These are phyloP conservation scores for Leccinellum luteum DNA, from an alignment of 768 basidiomycete species.

Conservation along the genomic window DNA sequence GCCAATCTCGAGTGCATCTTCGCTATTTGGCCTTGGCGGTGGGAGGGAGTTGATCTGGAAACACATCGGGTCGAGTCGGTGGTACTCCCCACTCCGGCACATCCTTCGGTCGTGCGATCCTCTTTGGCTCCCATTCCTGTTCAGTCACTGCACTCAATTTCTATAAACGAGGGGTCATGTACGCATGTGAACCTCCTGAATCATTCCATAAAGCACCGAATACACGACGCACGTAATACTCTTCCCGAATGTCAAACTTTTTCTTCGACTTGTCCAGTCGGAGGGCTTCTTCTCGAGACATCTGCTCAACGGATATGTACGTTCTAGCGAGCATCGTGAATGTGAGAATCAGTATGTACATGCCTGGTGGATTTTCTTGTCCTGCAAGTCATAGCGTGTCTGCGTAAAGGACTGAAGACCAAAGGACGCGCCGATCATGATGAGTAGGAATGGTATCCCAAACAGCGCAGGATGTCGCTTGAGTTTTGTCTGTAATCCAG, in stretches of 20 bases:
- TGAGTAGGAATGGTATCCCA: constrained; percentile 80
- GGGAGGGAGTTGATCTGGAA: constrained; percentile 21
- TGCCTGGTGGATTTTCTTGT: constrained; percentile 73
- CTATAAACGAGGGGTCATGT: constrained; percentile 26
- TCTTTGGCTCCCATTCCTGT: constrained; percentile 83
- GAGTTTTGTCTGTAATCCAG: constrained; percentile 36
- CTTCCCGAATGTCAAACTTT: constrained; percentile 90
- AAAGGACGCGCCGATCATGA: constrained; percentile 86
- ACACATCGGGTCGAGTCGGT: constrained; percentile 42
- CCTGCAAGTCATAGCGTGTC: constrained; percentile 86
- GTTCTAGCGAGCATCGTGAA: neutral
- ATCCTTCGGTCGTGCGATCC: constrained; percentile 80
- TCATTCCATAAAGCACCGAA: neutral
- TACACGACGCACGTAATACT: constrained; percentile 82
- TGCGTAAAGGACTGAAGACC: constrained; percentile 82
- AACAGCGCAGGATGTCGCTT: constrained; percentile 70
- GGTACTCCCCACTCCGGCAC: constrained; percentile 94
- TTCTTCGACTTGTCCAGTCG: constrained; percentile 65
- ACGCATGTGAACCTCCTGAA: neutral
- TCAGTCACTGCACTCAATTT: constrained; percentile 60
- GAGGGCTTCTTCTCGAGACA: constrained; percentile 78
- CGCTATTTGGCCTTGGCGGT: neutral
- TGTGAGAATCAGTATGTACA: constrained; percentile 6
- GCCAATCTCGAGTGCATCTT: neutral
- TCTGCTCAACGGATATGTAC: constrained; percentile 32